Percentiles rank a stretch among this genome's conserved stretches.
Evolutionary conservation across 192 early-diverging fungal genomes (phyloP).

Genomic region (Coemansia pectinata): DNA sequence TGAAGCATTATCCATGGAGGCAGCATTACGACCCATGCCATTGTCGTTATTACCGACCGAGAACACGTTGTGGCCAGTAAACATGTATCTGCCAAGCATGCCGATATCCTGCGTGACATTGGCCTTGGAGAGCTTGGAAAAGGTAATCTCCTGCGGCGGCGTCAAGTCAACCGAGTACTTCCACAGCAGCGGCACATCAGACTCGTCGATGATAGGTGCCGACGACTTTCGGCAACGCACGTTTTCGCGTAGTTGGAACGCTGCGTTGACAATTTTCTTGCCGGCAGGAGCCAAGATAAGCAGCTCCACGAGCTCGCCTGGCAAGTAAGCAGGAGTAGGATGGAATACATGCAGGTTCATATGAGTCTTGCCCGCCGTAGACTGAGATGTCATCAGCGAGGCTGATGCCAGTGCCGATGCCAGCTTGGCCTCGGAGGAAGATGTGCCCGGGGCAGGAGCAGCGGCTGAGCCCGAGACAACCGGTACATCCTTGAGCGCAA

Average conservation of each 20-base stretch:
- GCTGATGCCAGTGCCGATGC: slow-evolving; percentile 10
- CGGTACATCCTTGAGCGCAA: slow-evolving; percentile 39
- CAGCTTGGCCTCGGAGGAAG: background rate
- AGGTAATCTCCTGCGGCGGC: slow-evolving; percentile 31
- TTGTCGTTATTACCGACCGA: background rate
- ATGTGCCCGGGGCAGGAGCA: background rate
- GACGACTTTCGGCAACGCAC: slow-evolving; percentile 55
- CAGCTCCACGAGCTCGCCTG: slow-evolving; percentile 51
- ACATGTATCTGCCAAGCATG: slow-evolving; percentile 45
- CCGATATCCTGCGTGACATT: slow-evolving; percentile 48
- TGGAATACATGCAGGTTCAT: slow-evolving; percentile 52
- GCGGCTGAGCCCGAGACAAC: background rate
- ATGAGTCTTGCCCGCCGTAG: slow-evolving; percentile 22
- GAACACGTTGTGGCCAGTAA: slow-evolving; percentile 23
- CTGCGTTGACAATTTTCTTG: slow-evolving; percentile 40
- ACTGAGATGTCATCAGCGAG: slow-evolving; percentile 28
- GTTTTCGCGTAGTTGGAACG: slow-evolving; percentile 49
- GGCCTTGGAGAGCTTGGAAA: slow-evolving; percentile 46
- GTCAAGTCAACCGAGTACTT: slow-evolving; percentile 44
- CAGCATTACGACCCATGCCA: background rate
- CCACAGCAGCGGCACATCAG: slow-evolving; percentile 54
- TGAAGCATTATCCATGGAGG: background rate
- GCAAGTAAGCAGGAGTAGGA: slow-evolving; percentile 38
- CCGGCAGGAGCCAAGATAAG: slow-evolving; percentile 40
- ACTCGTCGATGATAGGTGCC: slow-evolving; percentile 56